Evolutionary conservation across 2,329 filamentous ascomycete genomes (phyloP).

Genomic region (Calonectria ilicicola): DNA sequence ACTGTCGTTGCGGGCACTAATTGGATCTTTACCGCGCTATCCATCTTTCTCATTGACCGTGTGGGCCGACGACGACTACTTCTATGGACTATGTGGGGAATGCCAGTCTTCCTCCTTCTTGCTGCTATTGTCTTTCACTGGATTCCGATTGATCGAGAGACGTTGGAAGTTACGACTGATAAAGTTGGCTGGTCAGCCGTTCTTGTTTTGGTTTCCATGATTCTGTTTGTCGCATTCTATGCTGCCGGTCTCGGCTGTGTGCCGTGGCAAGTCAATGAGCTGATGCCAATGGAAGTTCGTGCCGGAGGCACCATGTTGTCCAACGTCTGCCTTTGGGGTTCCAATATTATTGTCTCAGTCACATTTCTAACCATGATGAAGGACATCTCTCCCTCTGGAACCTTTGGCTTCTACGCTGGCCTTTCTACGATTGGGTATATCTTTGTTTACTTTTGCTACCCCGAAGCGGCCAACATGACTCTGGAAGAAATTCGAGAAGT

Average conservation of each 20-base stretch:
- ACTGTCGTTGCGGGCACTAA: slow-evolving; percentile 42
- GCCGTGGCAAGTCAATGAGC: slow-evolving; percentile 37
- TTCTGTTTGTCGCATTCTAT: slow-evolving; percentile 40
- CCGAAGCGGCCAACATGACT: slow-evolving; percentile 63
- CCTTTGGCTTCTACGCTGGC: slow-evolving; percentile 30
- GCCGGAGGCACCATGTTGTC: slow-evolving; percentile 58
- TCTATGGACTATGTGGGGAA: slow-evolving; percentile 34
- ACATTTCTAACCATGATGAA: slow-evolving; percentile 33
- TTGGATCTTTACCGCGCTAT: slow-evolving; percentile 30
- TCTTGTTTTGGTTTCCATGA: slow-evolving; percentile 27
- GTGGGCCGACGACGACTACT: slow-evolving; percentile 26
- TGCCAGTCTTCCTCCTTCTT: slow-evolving; percentile 29
- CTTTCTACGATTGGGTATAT: slow-evolving; percentile 21
- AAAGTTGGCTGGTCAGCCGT: slow-evolving; percentile 25
- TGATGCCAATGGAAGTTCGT: slow-evolving; percentile 53
- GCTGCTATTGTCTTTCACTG: slow-evolving; percentile 23
- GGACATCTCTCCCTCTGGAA: slow-evolving; percentile 27
- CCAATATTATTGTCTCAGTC: slow-evolving; percentile 46
- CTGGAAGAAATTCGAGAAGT: slow-evolving; percentile 62
- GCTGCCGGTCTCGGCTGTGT: slow-evolving; percentile 35
- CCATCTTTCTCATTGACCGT: slow-evolving; percentile 31
- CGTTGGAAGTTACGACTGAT: slow-evolving; percentile 19
- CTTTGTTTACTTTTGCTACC: slow-evolving; percentile 60
- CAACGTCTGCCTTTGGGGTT: slow-evolving; percentile 55
- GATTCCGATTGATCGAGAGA: slow-evolving; percentile 26